Conservation (phyloP, 2,329 filamentous ascomycete species). For the Cytospora paraplurivora region DNA sequence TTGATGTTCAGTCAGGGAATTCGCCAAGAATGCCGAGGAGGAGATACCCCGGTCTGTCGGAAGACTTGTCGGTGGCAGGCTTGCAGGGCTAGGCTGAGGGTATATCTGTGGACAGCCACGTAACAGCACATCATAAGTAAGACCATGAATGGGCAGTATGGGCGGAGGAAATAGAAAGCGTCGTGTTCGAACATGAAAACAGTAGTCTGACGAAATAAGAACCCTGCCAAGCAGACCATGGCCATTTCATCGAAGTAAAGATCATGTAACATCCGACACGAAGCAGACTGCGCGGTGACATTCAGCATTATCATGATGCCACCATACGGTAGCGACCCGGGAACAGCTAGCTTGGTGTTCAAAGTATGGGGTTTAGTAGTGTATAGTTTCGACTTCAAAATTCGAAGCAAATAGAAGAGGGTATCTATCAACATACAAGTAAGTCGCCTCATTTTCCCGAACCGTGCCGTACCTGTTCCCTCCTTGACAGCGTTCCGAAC, state of each 20-base stretch:
- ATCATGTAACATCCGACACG: no score
- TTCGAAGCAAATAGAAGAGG: not conserved
- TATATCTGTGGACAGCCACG: not conserved
- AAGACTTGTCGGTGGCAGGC: not conserved
- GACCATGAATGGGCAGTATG: not conserved
- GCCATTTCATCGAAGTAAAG: no score
- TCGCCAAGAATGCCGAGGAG: not conserved
- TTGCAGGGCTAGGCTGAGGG: not conserved
- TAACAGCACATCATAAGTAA: not conserved
- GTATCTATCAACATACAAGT: conserved; percentile 9
- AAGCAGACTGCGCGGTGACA: no score
- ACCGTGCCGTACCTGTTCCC: not conserved
- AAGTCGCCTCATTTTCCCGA: conserved; percentile 3
- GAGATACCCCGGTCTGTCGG: not conserved
- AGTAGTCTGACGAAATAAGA: not conserved
- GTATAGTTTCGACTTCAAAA: not conserved
- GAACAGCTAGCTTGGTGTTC: not conserved
- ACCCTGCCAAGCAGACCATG: not conserved
- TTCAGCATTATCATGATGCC: no score
- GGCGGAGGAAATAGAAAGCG: not conserved
- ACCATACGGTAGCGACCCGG: no score
- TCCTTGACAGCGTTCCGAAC: no score
- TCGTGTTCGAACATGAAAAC: not conserved
- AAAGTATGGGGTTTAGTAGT: no score
- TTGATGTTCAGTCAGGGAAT: not conserved